Evolutionary conservation across 345 rosid species (phyloP).

Genomic region (Hirschfeldia incana): DNA sequence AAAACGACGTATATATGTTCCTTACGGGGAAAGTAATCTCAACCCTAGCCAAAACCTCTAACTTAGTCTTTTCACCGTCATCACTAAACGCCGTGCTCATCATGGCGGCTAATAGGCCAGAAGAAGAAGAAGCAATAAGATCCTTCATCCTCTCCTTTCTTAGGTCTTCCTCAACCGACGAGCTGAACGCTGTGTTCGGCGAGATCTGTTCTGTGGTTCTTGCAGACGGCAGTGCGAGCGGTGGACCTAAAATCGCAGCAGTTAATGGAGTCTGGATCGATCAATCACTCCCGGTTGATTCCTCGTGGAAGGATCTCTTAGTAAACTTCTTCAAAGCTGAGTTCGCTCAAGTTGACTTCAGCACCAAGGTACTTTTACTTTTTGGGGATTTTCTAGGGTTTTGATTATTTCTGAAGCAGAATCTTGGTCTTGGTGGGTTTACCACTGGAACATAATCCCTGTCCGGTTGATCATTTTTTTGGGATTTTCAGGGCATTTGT

Average conservation of each 20-base stretch:
- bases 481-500: background rate
- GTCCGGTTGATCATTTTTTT: background rate
- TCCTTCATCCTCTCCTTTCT: background rate
- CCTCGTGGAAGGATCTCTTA: background rate
- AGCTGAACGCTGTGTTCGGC: background rate
- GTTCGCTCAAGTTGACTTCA: background rate
- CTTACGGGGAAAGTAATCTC: background rate
- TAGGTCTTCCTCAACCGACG: background rate
- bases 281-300: background rate
- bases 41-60: background rate
- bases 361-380: background rate
- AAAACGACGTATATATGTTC: background rate
- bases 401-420: background rate
- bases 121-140: background rate
- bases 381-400: background rate
- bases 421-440: too few species aligned
- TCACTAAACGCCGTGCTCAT: background rate
- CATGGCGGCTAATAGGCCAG: background rate
- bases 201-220: background rate
- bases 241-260: constrained; percentile 1
- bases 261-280: constrained; percentile 17
- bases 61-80: background rate
- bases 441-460: background rate
- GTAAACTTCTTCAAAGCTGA: background rate
- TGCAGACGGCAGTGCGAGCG: background rate